Conservation (phyloP, 768 basidiomycete genomes). For the Serendipita sp. region DNA sequence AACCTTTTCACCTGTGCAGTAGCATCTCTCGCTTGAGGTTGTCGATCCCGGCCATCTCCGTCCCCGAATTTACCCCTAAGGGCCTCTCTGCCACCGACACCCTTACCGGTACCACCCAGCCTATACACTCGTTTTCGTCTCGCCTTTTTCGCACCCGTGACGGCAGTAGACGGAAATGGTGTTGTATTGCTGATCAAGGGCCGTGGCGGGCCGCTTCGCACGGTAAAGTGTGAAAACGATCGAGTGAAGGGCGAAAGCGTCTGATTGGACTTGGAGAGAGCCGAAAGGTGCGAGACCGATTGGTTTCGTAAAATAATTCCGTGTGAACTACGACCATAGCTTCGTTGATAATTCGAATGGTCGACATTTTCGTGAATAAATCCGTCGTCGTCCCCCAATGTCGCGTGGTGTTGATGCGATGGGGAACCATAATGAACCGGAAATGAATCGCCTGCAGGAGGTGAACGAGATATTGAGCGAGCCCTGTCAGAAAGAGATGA, state of each 20-base stretch:
- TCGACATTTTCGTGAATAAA: neutral
- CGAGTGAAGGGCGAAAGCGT: slow-evolving; percentile 90
- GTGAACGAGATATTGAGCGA: neutral
- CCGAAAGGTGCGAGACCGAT: slow-evolving; percentile 71
- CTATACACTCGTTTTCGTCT: slow-evolving; percentile 58
- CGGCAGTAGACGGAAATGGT: slow-evolving; percentile 23
- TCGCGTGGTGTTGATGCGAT: neutral
- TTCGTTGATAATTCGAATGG: neutral
- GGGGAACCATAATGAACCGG: neutral
- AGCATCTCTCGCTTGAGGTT: slow-evolving; percentile 16
- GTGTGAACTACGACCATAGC: neutral
- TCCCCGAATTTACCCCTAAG: neutral
- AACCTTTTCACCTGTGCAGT: neutral
- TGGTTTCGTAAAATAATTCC: slow-evolving; percentile 29
- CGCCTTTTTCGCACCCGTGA: slow-evolving; percentile 51
- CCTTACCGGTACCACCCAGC: slow-evolving; percentile 26
- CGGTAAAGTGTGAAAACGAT: slow-evolving; percentile 79
- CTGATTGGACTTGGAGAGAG: slow-evolving; percentile 77
- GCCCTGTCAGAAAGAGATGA: neutral
- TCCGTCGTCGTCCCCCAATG: neutral
- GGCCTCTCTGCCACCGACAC: neutral
- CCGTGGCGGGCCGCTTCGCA: slow-evolving; percentile 69
- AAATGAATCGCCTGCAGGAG: neutral
- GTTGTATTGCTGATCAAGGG: slow-evolving; percentile 18
- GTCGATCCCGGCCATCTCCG: neutral